phyloP scores from a whole-genome alignment of 805 yeast genomes.

The Candida insectorum region DNA sequence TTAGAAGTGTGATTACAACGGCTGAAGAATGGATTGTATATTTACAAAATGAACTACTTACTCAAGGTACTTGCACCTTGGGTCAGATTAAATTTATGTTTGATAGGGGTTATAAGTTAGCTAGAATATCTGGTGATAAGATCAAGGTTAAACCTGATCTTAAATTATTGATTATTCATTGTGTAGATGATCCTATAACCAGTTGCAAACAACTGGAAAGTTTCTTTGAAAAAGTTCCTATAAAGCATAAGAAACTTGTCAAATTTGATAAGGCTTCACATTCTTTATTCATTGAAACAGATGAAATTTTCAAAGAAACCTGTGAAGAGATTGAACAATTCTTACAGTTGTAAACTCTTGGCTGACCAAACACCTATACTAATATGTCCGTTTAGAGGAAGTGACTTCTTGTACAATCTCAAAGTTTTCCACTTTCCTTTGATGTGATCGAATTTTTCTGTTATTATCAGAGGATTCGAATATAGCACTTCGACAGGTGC shows the following conservation, averaged over 20 bases:
- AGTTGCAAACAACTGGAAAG: constrained; percentile 43
- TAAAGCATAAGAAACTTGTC: constrained; percentile 26
- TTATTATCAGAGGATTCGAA: constrained; percentile 4
- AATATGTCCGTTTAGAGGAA: constrained; percentile 1
- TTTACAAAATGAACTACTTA: constrained; percentile 40
- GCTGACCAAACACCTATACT: constrained; percentile 10
- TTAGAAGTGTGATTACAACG: constrained; percentile 37
- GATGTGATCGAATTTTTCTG: constrained; percentile 1
- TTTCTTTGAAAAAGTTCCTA: constrained; percentile 35
- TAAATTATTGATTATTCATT: constrained; percentile 53
- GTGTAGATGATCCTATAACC: constrained; percentile 58
- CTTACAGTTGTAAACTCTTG: neutral
- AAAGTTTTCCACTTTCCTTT: neutral
- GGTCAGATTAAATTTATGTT: constrained; percentile 62
- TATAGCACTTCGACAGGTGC: constrained; percentile 7
- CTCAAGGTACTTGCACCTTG: constrained; percentile 33
- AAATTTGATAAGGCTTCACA: constrained; percentile 35
- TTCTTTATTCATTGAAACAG: constrained; percentile 45
- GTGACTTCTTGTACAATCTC: constrained; percentile 8
- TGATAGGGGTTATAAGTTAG: constrained; percentile 52
- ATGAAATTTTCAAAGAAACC: constrained; percentile 27
- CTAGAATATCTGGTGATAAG: constrained; percentile 32
- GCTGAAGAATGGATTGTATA: constrained; percentile 46
- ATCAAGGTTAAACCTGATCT: constrained; percentile 5
- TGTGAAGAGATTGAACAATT: constrained; percentile 6